A percentile compares a stretch with the other conserved stretches of the same genome.
These are phyloP conservation scores for Trichothecium sympodiale DNA, from an alignment of 2,329 filamentous ascomycete genomes.

Conservation along the genomic window DNA sequence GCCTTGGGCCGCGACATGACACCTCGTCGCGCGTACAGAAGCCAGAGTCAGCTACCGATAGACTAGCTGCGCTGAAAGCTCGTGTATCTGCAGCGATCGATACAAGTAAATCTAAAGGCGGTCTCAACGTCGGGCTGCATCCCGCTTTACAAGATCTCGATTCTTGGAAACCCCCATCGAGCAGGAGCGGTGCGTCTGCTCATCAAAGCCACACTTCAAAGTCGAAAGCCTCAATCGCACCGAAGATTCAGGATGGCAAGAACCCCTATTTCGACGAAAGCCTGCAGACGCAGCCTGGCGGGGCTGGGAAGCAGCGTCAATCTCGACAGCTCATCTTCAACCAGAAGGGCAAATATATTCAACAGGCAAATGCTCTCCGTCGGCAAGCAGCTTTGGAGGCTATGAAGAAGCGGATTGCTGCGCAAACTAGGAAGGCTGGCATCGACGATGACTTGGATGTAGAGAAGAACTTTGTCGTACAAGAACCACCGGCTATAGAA, in stretches of 20 bases:
- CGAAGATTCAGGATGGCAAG: conserved; percentile 2
- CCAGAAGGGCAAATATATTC: conserved; percentile 92
- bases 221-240: too few relatives aligned
- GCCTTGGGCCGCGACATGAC: conserved; percentile 47
- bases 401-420: conserved; percentile 89
- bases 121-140: conserved; percentile 65
- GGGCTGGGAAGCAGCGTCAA: conserved; percentile 49
- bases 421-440: conserved; percentile 76
- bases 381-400: conserved; percentile 81
- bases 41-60: conserved; percentile 47
- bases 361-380: conserved; percentile 80
- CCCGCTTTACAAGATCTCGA: conserved; percentile 56
- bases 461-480: conserved; percentile 81
- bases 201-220: neutral
- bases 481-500: conserved; percentile 76
- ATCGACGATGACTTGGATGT: conserved; percentile 84
- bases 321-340: conserved; percentile 80
- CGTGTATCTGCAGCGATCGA: conserved; percentile 67
- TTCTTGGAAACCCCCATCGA: conserved; percentile 30
- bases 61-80: conserved; percentile 67
- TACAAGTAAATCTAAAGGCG: conserved; percentile 48
- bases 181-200: conserved; percentile 19
- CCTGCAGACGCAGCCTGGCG: conserved; percentile 45
- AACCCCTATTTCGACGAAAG: conserved; percentile 74
- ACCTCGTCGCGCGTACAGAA: conserved; percentile 42